phyloP scores from a whole-genome alignment of 1,284 basidiomycete species.

The Pascua guehoae region DNA sequence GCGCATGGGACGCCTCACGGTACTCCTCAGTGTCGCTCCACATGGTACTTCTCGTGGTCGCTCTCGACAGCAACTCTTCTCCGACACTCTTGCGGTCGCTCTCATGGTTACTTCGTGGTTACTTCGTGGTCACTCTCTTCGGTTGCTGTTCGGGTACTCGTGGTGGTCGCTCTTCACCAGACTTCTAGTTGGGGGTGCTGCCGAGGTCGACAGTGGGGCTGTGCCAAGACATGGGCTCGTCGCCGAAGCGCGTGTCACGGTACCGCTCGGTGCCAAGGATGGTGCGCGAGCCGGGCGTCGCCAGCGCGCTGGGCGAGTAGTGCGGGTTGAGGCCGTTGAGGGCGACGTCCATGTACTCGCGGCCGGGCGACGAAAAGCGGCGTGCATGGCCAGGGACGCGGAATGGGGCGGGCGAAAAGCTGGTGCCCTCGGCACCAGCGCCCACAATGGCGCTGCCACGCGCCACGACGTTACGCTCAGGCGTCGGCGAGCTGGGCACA shows the following conservation, averaged over 20 bases:
- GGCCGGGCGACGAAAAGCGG: constrained; percentile 15
- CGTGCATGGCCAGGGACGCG: no score
- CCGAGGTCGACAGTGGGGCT: constrained; percentile 25
- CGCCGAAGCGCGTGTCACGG: constrained; percentile 43
- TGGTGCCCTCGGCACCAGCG: neutral
- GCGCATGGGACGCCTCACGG: no score
- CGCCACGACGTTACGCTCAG: neutral
- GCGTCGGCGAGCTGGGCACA: neutral
- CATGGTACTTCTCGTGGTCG: no score
- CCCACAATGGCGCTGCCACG: neutral
- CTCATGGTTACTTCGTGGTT: no score
- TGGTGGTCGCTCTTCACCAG: neutral
- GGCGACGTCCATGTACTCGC: constrained; percentile 42
- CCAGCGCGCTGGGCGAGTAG: constrained; percentile 17
- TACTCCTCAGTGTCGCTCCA: no score
- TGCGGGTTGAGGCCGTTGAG: constrained; percentile 20
- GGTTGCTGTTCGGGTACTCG: no score
- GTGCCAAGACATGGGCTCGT: constrained; percentile 36
- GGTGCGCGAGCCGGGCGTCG: constrained; percentile 38
- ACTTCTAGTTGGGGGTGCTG: neutral
- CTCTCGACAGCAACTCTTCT: no score
- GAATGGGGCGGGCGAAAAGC: neutral
- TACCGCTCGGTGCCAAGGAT: constrained; percentile 44
- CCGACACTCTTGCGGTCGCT: no score
- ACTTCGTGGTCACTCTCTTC: no score